A percentile compares a stretch with the other conserved stretches of the same genome.
phyloP scores from a whole-genome alignment of 495 filamentous ascomycete genomes.

The Aspergillus asperescens region DNA sequence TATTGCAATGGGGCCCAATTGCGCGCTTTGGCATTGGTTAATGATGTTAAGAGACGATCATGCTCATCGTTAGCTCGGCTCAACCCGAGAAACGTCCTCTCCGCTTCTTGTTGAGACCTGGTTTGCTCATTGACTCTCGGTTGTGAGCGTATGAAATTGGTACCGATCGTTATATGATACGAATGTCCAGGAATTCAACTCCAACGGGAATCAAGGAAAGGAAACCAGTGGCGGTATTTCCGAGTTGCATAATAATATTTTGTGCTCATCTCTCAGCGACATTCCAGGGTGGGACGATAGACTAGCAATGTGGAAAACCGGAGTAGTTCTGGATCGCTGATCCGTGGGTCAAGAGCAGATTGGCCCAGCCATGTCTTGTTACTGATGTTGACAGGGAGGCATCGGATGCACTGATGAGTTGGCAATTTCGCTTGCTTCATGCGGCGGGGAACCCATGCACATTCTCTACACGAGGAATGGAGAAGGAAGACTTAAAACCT shows the following conservation, averaged over 20 bases:
- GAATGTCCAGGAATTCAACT: background rate
- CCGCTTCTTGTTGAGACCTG: background rate
- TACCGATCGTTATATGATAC: background rate
- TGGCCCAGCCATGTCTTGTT: slow-evolving; percentile 25
- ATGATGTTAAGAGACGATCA: slow-evolving; percentile 17
- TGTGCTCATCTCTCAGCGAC: background rate
- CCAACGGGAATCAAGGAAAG: background rate
- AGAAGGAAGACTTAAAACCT: slow-evolving; percentile 14
- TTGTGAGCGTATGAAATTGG: background rate
- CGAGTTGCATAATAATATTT: background rate
- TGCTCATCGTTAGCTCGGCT: slow-evolving; percentile 15
- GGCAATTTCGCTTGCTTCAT: slow-evolving; percentile 53
- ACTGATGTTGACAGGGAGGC: slow-evolving; percentile 39
- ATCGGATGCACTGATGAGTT: slow-evolving; percentile 84
- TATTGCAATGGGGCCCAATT: slow-evolving; percentile 4
- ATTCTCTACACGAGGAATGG: slow-evolving; percentile 16
- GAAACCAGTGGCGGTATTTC: background rate
- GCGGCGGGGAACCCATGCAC: slow-evolving; percentile 25
- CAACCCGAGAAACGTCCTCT: slow-evolving; percentile 8
- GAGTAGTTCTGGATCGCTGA: slow-evolving; percentile 13
- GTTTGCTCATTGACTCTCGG: background rate
- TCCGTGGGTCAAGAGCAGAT: slow-evolving; percentile 13
- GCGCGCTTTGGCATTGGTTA: slow-evolving; percentile 9
- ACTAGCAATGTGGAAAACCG: slow-evolving; percentile 5
- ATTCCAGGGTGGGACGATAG: slow-evolving; percentile 9